Percentiles rank a stretch among this genome's conserved stretches.
These are phyloP conservation scores for Candida caryicola DNA, from an alignment of 805 yeast genomes.

Conservation along the genomic window DNA sequence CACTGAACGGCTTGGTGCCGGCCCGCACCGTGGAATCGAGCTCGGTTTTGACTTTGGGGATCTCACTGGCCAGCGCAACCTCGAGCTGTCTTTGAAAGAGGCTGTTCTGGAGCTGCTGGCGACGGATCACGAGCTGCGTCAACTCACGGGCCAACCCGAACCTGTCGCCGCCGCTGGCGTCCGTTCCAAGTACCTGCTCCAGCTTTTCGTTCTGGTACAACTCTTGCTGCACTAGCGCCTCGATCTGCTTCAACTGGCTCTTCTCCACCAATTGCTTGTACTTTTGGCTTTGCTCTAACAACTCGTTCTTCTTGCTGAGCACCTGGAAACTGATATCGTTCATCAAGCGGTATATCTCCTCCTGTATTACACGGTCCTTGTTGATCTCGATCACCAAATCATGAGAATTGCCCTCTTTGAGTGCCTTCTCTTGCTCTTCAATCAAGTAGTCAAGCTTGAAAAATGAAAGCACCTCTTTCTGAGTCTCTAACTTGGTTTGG, in stretches of 20 bases:
- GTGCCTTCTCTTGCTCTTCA: constrained; percentile 22
- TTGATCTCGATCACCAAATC: constrained; percentile 21
- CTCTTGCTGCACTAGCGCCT: not conserved
- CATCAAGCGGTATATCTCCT: constrained; percentile 37
- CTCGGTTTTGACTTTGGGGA: not conserved
- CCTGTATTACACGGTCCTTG: constrained; percentile 37
- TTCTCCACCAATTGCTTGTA: constrained; percentile 13
- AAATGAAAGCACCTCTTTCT: constrained; percentile 23
- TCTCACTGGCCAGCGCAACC: constrained; percentile 14
- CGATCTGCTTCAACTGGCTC: constrained; percentile 4
- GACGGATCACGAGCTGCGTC: constrained; percentile 24
- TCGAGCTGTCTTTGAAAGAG: constrained; percentile 20
- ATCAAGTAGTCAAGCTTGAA: constrained; percentile 34
- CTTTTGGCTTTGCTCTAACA: constrained; percentile 12
- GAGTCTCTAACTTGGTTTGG: constrained; percentile 27
- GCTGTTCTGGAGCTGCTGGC: constrained; percentile 15
- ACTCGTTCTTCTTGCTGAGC: constrained; percentile 30
- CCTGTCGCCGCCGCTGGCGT: not conserved
- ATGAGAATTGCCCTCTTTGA: constrained; percentile 8
- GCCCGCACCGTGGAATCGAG: not conserved
- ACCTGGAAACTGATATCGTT: constrained; percentile 39
- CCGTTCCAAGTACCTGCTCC: not conserved
- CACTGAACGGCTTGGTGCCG: not conserved
- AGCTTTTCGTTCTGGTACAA: not conserved
- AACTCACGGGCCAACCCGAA: constrained; percentile 21